Evolutionary conservation across 495 filamentous ascomycete species (phyloP), one percentile per base, ranked within the genome.

Genomic region (Aspergillus incahuasiensis): DNA sequence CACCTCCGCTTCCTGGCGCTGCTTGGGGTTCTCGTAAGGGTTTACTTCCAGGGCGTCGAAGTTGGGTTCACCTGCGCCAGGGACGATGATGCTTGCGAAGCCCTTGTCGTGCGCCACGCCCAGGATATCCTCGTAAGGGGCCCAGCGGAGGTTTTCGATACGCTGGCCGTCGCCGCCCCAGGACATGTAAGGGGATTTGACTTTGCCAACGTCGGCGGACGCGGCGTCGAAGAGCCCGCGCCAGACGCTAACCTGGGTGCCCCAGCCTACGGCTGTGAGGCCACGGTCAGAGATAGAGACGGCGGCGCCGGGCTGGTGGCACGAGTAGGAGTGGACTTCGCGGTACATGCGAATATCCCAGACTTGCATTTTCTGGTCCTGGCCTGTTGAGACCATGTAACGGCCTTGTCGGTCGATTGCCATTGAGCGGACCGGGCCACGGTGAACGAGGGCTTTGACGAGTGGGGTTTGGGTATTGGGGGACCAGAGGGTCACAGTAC

Each of bases 341-440:
- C 88, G 89, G 72, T 91, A 95, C 79, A 88, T 95, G 19, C 94
- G 87, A 60, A 98, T 87, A 68, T 98, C 94, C 90, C 95, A 98
- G 16, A 98, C 86, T 21, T 87, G 83, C 91, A 97, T 96, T 65
- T 86, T 89, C 53, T 82, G 76, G 68, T 98, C 94, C 61, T 95
- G 89, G 5, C 94, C 95, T 2, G 90, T 86, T 0, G 92, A 88
- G 13, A 95, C 89, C 92, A 98, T 97, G 73, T 97, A 97, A 47
- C 88, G 83, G 21, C 94, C 94, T 69, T 90, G 85, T 41, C 92
- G 81, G 64, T 98, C 92, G 25, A 97, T 79, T 13, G 90, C 89
- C 22, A 96, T 68, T 0, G 85, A 83, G 44, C 92, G 85, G 15
- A 97, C 94, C n/a, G 95, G 94, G 1, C 95, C 94, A 49, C 83